A percentile compares a stretch with the other conserved stretches of the same genome.
phyloP scores from a whole-genome alignment of 2,329 filamentous ascomycete genomes.

The Xylariales sp. region DNA sequence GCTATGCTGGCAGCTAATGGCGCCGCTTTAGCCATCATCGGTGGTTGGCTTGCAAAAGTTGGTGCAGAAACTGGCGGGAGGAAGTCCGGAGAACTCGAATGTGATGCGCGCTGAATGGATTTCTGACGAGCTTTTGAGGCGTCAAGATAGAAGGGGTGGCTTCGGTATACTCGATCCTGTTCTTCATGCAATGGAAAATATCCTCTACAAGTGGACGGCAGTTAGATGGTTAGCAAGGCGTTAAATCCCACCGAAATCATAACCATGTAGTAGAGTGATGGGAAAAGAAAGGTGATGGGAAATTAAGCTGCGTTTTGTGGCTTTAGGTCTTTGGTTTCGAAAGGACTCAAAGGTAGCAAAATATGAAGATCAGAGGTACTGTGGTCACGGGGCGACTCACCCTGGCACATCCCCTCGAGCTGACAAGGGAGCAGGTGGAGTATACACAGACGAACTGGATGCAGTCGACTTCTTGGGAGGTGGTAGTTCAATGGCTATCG shows the following conservation, averaged over 20 bases:
- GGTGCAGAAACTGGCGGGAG: conserved; percentile 10
- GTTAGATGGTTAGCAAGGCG: background rate
- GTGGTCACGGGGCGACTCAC: no score
- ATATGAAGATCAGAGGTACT: no score
- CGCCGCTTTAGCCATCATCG: conserved; percentile 5
- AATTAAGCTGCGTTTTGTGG: no score
- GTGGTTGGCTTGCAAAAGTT: conserved; percentile 11
- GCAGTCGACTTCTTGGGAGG: conserved; percentile 30
- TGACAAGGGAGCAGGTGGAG: conserved; percentile 46
- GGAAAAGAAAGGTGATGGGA: background rate
- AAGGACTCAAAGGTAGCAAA: background rate
- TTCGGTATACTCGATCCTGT: conserved; percentile 40
- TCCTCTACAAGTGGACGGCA: conserved; percentile 34
- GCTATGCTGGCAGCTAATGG: no score
- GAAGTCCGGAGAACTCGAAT: conserved; percentile 19
- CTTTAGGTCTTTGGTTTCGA: background rate
- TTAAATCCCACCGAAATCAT: background rate
- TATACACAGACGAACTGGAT: conserved; percentile 32
- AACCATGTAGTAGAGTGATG: background rate
- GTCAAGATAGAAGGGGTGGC: conserved; percentile 48
- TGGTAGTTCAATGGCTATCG: conserved; percentile 51
- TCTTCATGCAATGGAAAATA: conserved; percentile 61
- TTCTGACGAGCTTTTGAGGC: conserved; percentile 31
- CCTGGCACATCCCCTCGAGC: conserved; percentile 55
- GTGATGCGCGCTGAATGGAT: conserved; percentile 28